Percentiles rank a stretch among this genome's conserved stretches.
phyloP scores from a whole-genome alignment of 805 yeast species.

The Hanseniaspora clermontiae region DNA sequence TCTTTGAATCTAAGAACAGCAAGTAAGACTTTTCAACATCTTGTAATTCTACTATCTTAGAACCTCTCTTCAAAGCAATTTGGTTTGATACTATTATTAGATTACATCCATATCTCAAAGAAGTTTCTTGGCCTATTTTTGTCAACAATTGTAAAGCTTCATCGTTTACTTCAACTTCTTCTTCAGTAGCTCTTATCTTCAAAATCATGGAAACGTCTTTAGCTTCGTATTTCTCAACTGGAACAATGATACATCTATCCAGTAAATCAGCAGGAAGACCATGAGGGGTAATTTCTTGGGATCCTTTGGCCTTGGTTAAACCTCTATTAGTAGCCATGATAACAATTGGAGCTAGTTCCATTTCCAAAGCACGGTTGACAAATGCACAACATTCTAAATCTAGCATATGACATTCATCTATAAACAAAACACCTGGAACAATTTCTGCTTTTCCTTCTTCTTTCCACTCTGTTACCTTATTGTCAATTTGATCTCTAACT shows the following conservation, averaged over 20 bases:
- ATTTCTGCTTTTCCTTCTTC: conserved; percentile 98
- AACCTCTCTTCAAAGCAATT: conserved; percentile 69
- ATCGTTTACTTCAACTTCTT: conserved; percentile 68
- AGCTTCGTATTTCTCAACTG: conserved; percentile 62
- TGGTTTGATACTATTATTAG: conserved; percentile 82
- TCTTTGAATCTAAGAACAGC: conserved; percentile 73
- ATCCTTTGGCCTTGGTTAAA: conserved; percentile 82
- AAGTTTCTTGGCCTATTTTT: conserved; percentile 78
- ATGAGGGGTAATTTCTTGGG: conserved; percentile 87
- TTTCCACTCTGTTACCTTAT: conserved; percentile 94
- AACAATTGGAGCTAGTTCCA: conserved; percentile 91
- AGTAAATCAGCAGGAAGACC: conserved; percentile 93
- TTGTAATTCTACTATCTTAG: conserved; percentile 49
- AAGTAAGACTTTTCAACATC: conserved; percentile 82
- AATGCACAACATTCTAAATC: conserved; percentile 94
- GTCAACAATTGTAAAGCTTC: conserved; percentile 83
- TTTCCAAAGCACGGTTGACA: conserved; percentile 90
- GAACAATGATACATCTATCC: conserved; percentile 86
- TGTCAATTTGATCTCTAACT: conserved; percentile 90
- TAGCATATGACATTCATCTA: conserved; percentile 97
- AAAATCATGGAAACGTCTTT: conserved; percentile 81
- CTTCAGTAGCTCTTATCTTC: conserved; percentile 83
- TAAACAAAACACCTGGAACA: conserved; percentile 92
- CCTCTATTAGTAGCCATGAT: conserved; percentile 98
- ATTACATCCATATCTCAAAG: conserved; percentile 85